Base-by-base conservation (phyloP, 768 basidiomycete species). In the Pisolithus orientalis region DNA sequence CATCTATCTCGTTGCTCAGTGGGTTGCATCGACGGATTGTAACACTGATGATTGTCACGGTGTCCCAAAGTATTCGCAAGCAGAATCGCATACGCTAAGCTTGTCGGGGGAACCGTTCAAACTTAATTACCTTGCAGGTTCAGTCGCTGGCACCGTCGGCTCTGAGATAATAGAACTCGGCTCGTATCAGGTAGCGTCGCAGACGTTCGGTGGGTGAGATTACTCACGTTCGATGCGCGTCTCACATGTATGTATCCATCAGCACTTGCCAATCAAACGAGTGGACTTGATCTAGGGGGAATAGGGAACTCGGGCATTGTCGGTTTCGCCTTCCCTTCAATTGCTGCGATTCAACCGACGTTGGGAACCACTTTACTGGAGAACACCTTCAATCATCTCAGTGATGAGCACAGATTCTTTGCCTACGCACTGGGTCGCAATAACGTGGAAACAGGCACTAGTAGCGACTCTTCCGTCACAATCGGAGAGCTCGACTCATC, bases 231-330 rank as follows among this genome's bases (percentile, higher is more conserved):
- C 10, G 8, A 6, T 31, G 38, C 51, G 28, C 38, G 4, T 29
- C 45, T 34, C n/a, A 49, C 54, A n/a, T 54, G 44, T 9, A 14
- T 28, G 8, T 39, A 24, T 49, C 6, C 21, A 53, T n/a, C 53
- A 80, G 79, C 75, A 27, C 53, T 79, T 21, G 80, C 73, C 47
- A 72, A 76, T 46, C 52, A 64, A 48, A 77, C 79, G 1, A 53
- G 59, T 9, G 71, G 68, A 8, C 70, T 83, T 24, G 70, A 69
- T 13, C 71, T 83, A 31, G 63, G 72, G 10, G 64, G 63, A 13
- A 75, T 75, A 1, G 75, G 74, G 17, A 77, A 77, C 53, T 82
- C 80, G 17, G 82, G 80, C 4, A 77, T 82, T 27, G 60, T 80
- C 13, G 83, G 83, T 5, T 72, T 84, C 28, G 68, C 75, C 0